These are phyloP conservation scores for Salicornia ramosissima DNA, from an alignment of 148 eudicot genomes.

Conservation along the genomic window DNA sequence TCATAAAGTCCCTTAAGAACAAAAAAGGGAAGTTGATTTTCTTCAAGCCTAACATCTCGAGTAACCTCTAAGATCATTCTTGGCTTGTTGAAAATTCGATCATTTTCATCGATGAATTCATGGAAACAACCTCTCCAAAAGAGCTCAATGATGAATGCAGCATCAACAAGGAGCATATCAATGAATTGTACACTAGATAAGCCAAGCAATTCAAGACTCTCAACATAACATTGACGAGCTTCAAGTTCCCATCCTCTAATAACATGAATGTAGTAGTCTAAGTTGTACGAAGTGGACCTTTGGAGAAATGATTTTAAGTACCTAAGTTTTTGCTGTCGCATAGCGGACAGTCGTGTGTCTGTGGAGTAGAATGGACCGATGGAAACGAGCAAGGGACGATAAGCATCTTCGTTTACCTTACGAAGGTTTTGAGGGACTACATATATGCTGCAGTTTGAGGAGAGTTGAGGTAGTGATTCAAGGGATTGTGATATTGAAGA, in stretches of 20 bases:
- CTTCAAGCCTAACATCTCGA: conserved; percentile 28
- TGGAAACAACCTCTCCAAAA: conserved; percentile 16
- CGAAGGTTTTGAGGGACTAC: conserved; percentile 34
- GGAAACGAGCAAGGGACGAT: conserved; percentile 31
- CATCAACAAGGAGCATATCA: conserved; percentile 33
- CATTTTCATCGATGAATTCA: conserved; percentile 15
- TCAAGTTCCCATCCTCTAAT: conserved; percentile 20
- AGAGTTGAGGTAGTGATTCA: conserved; percentile 19
- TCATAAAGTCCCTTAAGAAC: conserved; percentile 26
- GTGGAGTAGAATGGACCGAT: conserved; percentile 31
- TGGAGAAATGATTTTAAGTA: conserved; percentile 28
- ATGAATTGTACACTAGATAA: conserved; percentile 20
- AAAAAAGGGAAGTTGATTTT: conserved; percentile 38
- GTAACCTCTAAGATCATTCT: conserved; percentile 24
- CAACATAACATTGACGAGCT: conserved; percentile 26
- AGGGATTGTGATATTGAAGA: conserved; percentile 13
- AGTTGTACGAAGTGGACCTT: conserved; percentile 13
- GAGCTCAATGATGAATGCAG: conserved; percentile 36
- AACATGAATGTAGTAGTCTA: conserved; percentile 14
- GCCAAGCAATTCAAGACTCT: conserved; percentile 6
- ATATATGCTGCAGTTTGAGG: conserved; percentile 31
- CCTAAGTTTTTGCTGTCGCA: conserved; percentile 27
- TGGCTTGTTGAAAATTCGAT: conserved; percentile 21
- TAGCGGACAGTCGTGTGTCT: conserved; percentile 1
- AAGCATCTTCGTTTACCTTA: conserved; percentile 24